phyloP scores from a whole-genome alignment of 768 basidiomycete genomes.

The Hysterangium stoloniferum region DNA sequence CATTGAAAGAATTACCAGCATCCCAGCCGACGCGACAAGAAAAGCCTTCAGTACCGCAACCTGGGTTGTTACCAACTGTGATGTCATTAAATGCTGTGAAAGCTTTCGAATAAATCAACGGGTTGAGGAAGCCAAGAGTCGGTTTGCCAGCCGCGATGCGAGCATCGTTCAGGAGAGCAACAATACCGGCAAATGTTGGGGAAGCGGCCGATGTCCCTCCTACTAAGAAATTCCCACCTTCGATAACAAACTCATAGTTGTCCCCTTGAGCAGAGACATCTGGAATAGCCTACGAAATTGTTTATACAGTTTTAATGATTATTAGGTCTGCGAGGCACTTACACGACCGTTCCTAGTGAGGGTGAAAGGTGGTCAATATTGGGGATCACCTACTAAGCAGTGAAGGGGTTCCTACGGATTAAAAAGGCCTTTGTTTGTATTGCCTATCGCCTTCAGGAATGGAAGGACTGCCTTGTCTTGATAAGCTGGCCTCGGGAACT shows the following conservation, averaged over 20 bases:
- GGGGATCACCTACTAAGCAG: background rate
- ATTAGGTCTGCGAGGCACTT: too few species aligned
- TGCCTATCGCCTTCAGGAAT: constrained; percentile 1
- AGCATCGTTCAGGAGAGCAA: constrained; percentile 41
- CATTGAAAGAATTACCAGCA: constrained; percentile 41
- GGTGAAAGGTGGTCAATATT: too few species aligned
- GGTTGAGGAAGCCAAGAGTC: constrained; percentile 62
- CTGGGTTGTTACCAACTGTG: constrained; percentile 45
- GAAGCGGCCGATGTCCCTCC: constrained; percentile 61
- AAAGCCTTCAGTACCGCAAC: constrained; percentile 59
- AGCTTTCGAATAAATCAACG: constrained; percentile 41
- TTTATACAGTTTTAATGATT: too few species aligned
- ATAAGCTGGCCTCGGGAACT: constrained; percentile 6
- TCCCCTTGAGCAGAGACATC: constrained; percentile 58
- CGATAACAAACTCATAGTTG: constrained; percentile 40
- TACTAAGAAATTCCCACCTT: constrained; percentile 31
- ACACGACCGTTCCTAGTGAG: constrained; percentile 5
- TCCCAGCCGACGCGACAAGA: constrained; percentile 45
- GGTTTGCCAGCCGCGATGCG: constrained; percentile 34
- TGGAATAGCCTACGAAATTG: too few species aligned
- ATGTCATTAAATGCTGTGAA: constrained; percentile 49
- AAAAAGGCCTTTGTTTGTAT: constrained; percentile 1
- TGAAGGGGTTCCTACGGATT: background rate
- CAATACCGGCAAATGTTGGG: constrained; percentile 48
- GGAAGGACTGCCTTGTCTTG: constrained; percentile 1